Base-by-base conservation (phyloP, 257 asterid genomes). In the Nicotiana benthamiana region DNA sequence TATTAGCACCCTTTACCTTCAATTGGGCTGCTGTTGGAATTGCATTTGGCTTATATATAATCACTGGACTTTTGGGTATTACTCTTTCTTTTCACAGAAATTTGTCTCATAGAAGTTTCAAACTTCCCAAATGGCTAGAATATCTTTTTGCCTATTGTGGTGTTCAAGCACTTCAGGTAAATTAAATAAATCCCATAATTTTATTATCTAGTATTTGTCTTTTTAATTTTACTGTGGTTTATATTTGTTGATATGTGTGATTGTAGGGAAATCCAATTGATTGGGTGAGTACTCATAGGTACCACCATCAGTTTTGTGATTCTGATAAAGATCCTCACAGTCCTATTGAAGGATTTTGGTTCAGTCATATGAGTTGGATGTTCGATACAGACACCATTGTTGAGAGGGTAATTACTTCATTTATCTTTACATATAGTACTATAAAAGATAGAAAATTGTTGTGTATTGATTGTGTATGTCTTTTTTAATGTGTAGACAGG, bases 221-320 rank as follows among this genome's bases (percentile, higher is more conserved):
- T 40, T 40, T 8, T 40, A 40, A 40, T 8, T 40, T 40, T 8
- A 40, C 46, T 7, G 9, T 40, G 9, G 46, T 40, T 40, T 40
- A 40, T 40, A 9, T 40, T 40, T 40, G 3, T 40, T 40, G 12
- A 40, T 40, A 3, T 26, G 16, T 28, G 36, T 77, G 13, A 10
- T 43, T 80, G 64, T 76, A 92, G 97, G 97, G 98, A 24, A 82
- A 80, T 80, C 98, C 98, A 77, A 91, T 92, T 79, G 92, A 89
- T 26, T 94, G 98, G 97, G 98, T 94, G 89, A 92, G 97, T 80
- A 94, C 94, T 68, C 98, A 92, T 54, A 89, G 98, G 78, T 88
- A 85, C 88, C 98, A 94, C 86, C 97, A 94, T 81, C 95, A 94
- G 66, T 94, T 85, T 80, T 89, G 95, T 87, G 98, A 92, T 78